Conservation (phyloP, 108 stramenopile genomes). For the Chaetoceros muelleri region DNA sequence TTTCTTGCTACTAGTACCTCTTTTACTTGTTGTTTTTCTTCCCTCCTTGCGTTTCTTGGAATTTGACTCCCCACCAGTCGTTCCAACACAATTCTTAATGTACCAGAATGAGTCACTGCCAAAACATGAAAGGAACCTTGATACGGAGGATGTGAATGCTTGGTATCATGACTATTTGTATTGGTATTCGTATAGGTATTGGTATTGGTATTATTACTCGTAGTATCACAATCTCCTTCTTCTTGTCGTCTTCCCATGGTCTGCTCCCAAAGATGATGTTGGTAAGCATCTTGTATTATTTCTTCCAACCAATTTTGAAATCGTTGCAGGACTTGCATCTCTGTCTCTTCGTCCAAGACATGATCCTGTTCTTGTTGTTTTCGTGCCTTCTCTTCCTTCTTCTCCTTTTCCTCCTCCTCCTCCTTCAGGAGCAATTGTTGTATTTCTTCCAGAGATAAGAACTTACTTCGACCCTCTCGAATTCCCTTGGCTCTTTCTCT, state of each 20-base stretch:
- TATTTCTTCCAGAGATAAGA: constrained; percentile 18
- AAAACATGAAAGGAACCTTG: not conserved
- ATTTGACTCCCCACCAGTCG: not conserved
- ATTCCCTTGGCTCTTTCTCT: constrained; percentile 43
- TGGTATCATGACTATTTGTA: too few species aligned
- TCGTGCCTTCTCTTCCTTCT: not conserved
- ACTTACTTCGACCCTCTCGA: constrained; percentile 29
- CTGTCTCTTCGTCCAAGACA: not conserved
- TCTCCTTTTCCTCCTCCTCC: not conserved
- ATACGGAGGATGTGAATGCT: too few species aligned
- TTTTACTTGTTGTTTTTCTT: too few species aligned
- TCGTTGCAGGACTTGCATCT: not conserved
- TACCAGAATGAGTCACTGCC: not conserved
- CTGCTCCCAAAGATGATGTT: too few species aligned
- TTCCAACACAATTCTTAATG: not conserved
- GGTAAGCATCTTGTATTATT: not conserved
- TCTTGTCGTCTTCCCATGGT: not conserved
- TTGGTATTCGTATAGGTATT: too few species aligned
- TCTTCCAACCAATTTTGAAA: not conserved
- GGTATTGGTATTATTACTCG: too few species aligned
- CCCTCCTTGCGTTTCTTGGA: not conserved
- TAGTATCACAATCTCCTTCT: too few species aligned
- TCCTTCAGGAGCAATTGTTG: not conserved
- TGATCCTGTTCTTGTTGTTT: too few species aligned
- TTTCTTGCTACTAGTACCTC: too few species aligned